Conservation (phyloP, 192 early-diverging fungal species). For the Rhizoclosmatium globosum region DNA sequence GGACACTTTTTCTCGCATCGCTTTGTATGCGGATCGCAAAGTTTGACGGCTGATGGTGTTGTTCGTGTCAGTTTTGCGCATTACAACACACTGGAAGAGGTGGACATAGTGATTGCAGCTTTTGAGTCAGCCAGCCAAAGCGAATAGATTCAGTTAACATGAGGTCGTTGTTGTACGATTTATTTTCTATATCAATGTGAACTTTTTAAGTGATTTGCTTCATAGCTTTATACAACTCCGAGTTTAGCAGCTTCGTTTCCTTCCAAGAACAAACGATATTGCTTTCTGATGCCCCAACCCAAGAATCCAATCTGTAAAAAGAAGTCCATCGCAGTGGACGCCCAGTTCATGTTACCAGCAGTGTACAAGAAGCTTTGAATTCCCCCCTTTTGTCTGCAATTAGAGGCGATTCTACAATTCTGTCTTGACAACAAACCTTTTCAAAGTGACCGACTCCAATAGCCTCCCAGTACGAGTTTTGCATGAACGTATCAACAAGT, state of each 20-base stretch:
- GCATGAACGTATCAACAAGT: neutral
- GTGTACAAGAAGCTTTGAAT: neutral
- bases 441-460: no score
- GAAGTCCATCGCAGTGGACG: neutral
- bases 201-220: no score
- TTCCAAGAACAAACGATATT: neutral
- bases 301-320: neutral
- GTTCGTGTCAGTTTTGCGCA: conserved; percentile 42
- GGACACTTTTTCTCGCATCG: conserved; percentile 38
- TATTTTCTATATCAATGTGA: no score
- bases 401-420: neutral
- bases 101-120: conserved; percentile 32
- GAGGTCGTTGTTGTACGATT: no score
- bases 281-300: neutral
- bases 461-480: neutral
- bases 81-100: conserved; percentile 47
- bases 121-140: neutral
- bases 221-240: no score
- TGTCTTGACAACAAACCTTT: neutral
- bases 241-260: neutral
- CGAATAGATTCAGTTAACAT: no score
- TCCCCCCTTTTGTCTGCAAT: neutral
- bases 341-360: neutral
- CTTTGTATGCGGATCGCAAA: conserved; percentile 18
- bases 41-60: conserved; percentile 35